Evolutionary conservation across 108 stramenopile genomes (phyloP).

Genomic region (Cyclotella sp.): DNA sequence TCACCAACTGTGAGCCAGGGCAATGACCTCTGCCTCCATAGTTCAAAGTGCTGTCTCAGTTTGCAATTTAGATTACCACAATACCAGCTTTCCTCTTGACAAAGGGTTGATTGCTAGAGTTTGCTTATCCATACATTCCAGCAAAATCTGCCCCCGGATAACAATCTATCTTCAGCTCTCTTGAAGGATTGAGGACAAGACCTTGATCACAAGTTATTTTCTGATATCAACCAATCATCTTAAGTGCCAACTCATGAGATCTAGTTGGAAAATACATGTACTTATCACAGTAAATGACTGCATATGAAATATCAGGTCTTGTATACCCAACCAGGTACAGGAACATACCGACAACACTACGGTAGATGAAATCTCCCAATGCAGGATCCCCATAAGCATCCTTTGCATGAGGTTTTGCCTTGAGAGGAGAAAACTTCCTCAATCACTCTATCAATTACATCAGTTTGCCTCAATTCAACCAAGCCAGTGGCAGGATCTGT

Average conservation of each 20-base stretch:
- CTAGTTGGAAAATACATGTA: neutral
- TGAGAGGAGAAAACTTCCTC: neutral
- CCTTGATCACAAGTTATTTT: too few relatives aligned
- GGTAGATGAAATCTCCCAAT: neutral
- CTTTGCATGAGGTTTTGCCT: neutral
- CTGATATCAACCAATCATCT: neutral
- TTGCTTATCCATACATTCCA: neutral
- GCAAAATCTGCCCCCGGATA: too few relatives aligned
- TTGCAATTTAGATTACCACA: neutral
- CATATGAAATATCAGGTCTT: neutral
- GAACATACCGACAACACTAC: neutral
- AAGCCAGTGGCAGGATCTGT: too few relatives aligned
- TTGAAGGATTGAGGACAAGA: too few relatives aligned
- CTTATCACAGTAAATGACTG: too few relatives aligned
- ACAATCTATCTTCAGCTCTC: too few relatives aligned
- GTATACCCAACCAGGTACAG: neutral
- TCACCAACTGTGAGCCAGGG: too few relatives aligned
- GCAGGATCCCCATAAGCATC: neutral
- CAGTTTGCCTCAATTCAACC: neutral
- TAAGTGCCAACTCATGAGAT: slow-evolving; percentile 1
- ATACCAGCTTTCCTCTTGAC: neutral
- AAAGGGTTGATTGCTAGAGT: neutral
- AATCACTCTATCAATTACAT: neutral
- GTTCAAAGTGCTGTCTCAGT: too few relatives aligned
- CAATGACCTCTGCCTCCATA: too few relatives aligned